Evolutionary conservation across 345 rosid species (phyloP).

Genomic region (Populus pruinosa): DNA sequence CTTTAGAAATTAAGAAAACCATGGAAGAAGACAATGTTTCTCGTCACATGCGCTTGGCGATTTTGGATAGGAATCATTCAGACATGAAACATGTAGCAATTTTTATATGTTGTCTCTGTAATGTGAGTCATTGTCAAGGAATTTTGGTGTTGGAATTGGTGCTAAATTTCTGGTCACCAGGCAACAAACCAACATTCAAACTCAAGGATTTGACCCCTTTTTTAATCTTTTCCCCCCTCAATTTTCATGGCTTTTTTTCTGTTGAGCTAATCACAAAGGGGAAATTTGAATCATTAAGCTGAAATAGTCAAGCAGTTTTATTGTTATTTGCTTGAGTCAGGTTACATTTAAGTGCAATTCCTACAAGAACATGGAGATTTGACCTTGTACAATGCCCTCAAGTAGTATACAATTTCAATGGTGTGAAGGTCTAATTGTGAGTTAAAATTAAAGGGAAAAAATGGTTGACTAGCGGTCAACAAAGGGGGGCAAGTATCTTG

Average conservation of each 20-base stretch:
- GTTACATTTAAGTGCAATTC: background rate
- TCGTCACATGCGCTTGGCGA: background rate
- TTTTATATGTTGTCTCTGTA: background rate
- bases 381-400: background rate
- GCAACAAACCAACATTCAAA: background rate
- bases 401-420: background rate
- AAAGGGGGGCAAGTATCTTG: background rate
- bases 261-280: background rate
- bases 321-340: background rate
- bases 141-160: background rate
- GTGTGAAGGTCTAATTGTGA: background rate
- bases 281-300: background rate
- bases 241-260: background rate
- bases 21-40: background rate
- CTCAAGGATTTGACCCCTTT: background rate
- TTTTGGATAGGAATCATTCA: background rate
- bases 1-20: background rate
- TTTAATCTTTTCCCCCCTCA: background rate
- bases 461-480: background rate
- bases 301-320: background rate
- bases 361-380: background rate
- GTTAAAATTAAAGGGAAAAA: background rate
- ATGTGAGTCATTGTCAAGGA: background rate
- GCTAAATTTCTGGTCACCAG: background rate
- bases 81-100: background rate